These are phyloP conservation scores for Triticum urartu DNA, from an alignment of 176 grass and related monocot genomes.

Conservation along the genomic window DNA sequence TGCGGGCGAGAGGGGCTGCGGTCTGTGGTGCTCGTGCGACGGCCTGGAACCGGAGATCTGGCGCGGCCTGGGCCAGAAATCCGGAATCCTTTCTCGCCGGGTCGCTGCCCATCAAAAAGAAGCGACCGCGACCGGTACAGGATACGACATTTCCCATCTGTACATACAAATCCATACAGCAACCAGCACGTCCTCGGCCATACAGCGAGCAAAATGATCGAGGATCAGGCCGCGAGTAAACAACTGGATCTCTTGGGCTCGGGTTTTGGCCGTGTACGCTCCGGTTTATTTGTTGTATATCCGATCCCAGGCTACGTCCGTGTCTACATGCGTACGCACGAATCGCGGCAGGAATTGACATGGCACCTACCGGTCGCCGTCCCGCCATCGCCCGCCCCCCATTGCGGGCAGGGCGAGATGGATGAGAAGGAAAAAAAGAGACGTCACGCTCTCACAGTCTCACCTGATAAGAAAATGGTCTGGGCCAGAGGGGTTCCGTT, in stretches of 20 bases:
- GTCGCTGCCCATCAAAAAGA: constrained; percentile 11
- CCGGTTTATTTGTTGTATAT: not conserved
- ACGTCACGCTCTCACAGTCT: not conserved
- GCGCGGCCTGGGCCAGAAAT: not conserved
- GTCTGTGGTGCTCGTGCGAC: not conserved
- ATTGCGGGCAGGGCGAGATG: not conserved
- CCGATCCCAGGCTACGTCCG: not conserved
- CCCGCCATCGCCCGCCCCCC: not conserved
- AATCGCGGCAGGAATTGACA: constrained; percentile 32
- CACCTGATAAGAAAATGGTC: not conserved
- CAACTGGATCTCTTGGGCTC: not conserved
- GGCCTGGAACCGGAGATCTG: constrained; percentile 18
- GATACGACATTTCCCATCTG: not conserved
- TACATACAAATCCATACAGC: not conserved
- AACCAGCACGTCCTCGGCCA: not conserved
- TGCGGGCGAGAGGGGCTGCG: not conserved
- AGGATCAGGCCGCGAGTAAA: not conserved
- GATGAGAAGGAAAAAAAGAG: not conserved
- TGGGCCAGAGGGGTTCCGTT: not conserved
- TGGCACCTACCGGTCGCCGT: constrained; percentile 30
- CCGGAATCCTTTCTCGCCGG: not conserved
- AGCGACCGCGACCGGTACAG: not conserved
- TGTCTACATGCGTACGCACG: constrained; percentile 22
- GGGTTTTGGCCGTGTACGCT: not conserved
- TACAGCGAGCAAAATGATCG: not conserved